Conservation (phyloP, 495 filamentous ascomycete genomes). For the Delitschia confertaspora region DNA sequence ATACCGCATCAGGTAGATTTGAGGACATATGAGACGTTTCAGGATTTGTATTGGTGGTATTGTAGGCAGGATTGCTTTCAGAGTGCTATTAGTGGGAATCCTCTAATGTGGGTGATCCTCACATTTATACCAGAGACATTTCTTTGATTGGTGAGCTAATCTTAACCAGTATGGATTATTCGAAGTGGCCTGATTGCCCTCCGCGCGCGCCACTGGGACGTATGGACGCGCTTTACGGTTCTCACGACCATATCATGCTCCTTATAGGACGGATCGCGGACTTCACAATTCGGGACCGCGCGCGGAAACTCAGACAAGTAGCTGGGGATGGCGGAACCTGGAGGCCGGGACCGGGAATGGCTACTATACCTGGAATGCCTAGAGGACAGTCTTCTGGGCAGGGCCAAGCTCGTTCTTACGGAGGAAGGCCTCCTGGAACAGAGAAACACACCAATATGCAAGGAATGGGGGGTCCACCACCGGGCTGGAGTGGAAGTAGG, state of each 20-base stretch:
- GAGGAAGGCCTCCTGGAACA: no score
- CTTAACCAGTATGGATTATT: constrained; percentile 59
- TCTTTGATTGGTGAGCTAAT: constrained; percentile 2
- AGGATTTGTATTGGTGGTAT: constrained; percentile 96
- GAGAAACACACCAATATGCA: no score
- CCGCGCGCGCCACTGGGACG: constrained; percentile 73
- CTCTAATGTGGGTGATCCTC: constrained; percentile 59
- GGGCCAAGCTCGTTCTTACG: no score
- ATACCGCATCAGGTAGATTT: constrained; percentile 23
- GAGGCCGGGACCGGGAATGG: constrained; percentile 47
- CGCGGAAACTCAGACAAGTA: constrained; percentile 59
- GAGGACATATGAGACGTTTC: constrained; percentile 60
- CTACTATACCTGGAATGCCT: constrained; percentile 13
- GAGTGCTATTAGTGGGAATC: constrained; percentile 77
- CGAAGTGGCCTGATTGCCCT: constrained; percentile 72
- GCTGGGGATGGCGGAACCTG: constrained; percentile 48
- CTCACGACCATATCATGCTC: constrained; percentile 75
- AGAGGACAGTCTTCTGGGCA: constrained; percentile 9
- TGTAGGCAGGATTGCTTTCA: constrained; percentile 88
- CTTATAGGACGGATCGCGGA: constrained; percentile 73
- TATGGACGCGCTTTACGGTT: constrained; percentile 74
- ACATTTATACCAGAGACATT: constrained; percentile 2
- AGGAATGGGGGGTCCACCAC: constrained; percentile 11
- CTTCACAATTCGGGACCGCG: constrained; percentile 70
- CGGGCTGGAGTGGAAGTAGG: constrained; percentile 9